Evolutionary conservation across 192 early-diverging fungal species (phyloP).

Genomic region (Backusella tarrabulga): DNA sequence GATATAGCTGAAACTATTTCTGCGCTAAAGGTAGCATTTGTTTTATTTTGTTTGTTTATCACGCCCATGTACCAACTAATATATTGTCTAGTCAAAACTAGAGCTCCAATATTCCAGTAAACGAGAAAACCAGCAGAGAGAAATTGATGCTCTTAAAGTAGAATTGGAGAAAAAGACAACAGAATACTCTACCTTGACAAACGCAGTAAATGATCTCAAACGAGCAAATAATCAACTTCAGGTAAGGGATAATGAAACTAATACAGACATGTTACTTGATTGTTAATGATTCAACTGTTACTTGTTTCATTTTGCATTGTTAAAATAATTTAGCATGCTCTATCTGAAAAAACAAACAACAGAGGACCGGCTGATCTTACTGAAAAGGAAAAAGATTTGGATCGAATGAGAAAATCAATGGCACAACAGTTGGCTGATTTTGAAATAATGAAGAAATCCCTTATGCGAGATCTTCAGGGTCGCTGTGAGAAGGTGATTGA

Average conservation of each 20-base stretch:
- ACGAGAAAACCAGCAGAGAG: constrained; percentile 68
- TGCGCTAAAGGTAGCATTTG: constrained; percentile 63
- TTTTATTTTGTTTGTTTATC: not conserved
- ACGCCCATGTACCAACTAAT: not conserved
- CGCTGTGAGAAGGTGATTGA: constrained; percentile 98
- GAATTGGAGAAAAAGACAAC: constrained; percentile 69
- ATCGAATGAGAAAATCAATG: constrained; percentile 61
- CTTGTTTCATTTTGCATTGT: not conserved
- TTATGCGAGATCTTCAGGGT: constrained; percentile 97
- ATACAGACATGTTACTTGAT: not conserved
- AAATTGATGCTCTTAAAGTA: constrained; percentile 68
- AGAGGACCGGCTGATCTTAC: constrained; percentile 14
- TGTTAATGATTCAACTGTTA: not conserved
- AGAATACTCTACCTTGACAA: constrained; percentile 60
- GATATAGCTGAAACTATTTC: constrained; percentile 72
- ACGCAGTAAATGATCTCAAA: constrained; percentile 61
- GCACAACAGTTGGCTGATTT: constrained; percentile 74
- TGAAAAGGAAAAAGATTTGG: constrained; percentile 74
- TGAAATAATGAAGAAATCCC: constrained; percentile 96
- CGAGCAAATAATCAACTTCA: constrained; percentile 59
- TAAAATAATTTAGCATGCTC: not conserved
- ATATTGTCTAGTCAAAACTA: constrained; percentile 56
- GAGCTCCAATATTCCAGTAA: constrained; percentile 84
- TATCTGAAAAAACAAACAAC: constrained; percentile 21
- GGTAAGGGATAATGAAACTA: constrained; percentile 22